Conservation (phyloP, 2,329 filamentous ascomycete species). For the Beauveria medogensis region DNA sequence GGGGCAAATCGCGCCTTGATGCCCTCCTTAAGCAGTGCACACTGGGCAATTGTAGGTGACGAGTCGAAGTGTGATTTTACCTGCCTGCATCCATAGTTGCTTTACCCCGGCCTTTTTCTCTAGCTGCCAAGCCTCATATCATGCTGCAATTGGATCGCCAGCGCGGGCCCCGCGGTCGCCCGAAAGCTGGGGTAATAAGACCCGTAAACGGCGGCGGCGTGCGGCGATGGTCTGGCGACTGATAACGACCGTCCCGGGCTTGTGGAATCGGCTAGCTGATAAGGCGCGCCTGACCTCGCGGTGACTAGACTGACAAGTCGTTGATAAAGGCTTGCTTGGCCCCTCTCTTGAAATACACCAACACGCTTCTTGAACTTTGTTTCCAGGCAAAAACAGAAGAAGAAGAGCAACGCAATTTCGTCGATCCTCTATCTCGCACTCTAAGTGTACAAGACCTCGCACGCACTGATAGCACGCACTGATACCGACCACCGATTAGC, state of each 20-base stretch:
- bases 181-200: conserved; percentile 6
- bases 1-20: not conserved
- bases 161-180: conserved; percentile 4
- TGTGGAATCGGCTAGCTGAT: conserved; percentile 4
- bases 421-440: no score
- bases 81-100: not conserved
- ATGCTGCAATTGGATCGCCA: not conserved
- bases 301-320: not conserved
- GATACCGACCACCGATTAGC: not conserved
- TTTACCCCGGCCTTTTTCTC: not conserved
- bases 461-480: no score
- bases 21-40: not conserved
- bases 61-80: not conserved
- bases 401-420: no score
- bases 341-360: not conserved
- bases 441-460: not conserved
- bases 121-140: not conserved
- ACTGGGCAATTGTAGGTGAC: conserved; percentile 1
- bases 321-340: not conserved
- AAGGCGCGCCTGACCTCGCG: conserved; percentile 4
- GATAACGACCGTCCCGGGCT: not conserved
- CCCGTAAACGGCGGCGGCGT: not conserved
- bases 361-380: not conserved
- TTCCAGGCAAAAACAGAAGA: no score
- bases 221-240: conserved; percentile 1